Conservation (phyloP, 108 stramenopile genomes). For the Nitzschia putrida region DNA sequence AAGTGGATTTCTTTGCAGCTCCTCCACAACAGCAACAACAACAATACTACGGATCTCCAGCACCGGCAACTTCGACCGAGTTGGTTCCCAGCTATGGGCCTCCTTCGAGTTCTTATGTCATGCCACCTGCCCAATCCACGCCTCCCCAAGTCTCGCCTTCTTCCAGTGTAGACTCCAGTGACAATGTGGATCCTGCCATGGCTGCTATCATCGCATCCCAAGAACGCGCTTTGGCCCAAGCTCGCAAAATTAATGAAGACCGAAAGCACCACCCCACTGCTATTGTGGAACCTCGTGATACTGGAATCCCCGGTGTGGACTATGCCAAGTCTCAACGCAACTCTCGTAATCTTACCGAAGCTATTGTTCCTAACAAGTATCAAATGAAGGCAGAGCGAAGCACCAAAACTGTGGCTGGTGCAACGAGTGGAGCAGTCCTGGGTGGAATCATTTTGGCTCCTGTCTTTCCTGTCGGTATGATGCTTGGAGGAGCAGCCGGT, state of each 20-base stretch:
- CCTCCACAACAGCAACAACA: background rate
- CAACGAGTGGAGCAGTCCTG: constrained; percentile 28
- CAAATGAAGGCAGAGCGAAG: constrained; percentile 33
- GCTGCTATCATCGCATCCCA: constrained; percentile 23
- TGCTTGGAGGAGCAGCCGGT: constrained; percentile 28
- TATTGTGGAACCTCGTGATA: background rate
- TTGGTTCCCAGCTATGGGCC: background rate
- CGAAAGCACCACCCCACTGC: background rate
- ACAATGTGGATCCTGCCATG: background rate
- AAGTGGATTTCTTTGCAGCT: background rate
- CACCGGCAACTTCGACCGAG: background rate
- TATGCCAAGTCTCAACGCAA: background rate
- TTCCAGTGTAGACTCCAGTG: background rate
- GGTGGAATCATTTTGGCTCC: constrained; percentile 31
- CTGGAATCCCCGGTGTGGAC: too few relatives aligned
- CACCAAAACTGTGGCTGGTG: constrained; percentile 26
- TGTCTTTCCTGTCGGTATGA: constrained; percentile 23
- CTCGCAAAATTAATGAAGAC: background rate
- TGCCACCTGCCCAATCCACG: background rate
- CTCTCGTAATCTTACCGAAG: background rate
- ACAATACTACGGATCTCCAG: background rate
- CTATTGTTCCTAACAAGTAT: constrained; percentile 20
- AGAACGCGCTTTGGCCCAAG: constrained; percentile 21
- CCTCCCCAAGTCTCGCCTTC: too few relatives aligned
- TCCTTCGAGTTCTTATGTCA: background rate